Evolutionary conservation across 1,284 basidiomycete genomes (phyloP).

Genomic region (Fomitopsis schrenkii): DNA sequence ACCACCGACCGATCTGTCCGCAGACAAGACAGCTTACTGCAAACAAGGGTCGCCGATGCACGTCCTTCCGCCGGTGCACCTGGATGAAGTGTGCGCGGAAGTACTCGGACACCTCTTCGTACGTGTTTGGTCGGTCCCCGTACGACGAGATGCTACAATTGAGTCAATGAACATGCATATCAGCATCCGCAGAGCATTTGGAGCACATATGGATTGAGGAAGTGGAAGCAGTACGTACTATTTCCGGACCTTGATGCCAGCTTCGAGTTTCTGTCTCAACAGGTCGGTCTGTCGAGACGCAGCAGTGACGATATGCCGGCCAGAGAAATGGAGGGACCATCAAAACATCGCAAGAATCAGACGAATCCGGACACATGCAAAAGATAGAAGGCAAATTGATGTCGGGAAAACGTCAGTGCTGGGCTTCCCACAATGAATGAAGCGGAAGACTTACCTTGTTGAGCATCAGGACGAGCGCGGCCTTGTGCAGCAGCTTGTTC

Average conservation of each 20-base stretch:
- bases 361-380: not conserved
- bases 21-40: constrained; percentile 41
- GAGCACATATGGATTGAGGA: not conserved
- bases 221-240: constrained; percentile 45
- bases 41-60: constrained; percentile 54
- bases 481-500: constrained; percentile 66
- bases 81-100: constrained; percentile 77
- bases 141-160: constrained; percentile 69
- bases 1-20: not conserved
- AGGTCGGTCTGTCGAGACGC: constrained; percentile 51
- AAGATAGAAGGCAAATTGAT: not conserved
- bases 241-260: constrained; percentile 62
- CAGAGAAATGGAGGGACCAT: not conserved
- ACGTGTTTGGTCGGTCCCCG: constrained; percentile 68
- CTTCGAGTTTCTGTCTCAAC: constrained; percentile 58
- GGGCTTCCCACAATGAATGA: not conserved
- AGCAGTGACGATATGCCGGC: not conserved
- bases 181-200: not conserved
- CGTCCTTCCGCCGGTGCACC: constrained; percentile 63
- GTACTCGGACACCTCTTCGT: constrained; percentile 68
- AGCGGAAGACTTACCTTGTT: constrained; percentile 54
- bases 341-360: not conserved
- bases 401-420: not conserved
- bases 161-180: not conserved
- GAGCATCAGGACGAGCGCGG: constrained; percentile 69